These are phyloP conservation scores for Tripidium arundinaceum DNA, from an alignment of 202 grass and related monocot genomes.

Conservation along the genomic window DNA sequence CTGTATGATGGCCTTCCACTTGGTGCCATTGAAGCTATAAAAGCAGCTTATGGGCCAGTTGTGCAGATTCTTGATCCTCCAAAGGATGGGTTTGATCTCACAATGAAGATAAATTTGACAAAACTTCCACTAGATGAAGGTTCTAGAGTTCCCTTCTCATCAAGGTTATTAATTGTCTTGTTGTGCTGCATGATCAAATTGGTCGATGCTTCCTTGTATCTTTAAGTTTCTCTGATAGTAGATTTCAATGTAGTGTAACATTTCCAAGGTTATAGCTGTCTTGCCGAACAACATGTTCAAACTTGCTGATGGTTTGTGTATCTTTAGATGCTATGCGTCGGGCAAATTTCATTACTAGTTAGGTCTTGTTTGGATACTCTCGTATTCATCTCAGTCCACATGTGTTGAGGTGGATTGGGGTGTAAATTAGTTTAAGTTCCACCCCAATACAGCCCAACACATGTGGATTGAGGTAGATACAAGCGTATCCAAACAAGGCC, in stretches of 20 bases:
- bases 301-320: slow-evolving; percentile 6
- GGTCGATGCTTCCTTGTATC: slow-evolving; percentile 10
- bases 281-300: slow-evolving; percentile 37
- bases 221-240: slow-evolving; percentile 13
- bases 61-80: slow-evolving; percentile 97
- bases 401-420: no score
- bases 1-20: slow-evolving; percentile 81
- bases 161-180: slow-evolving; percentile 88
- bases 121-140: slow-evolving; percentile 96
- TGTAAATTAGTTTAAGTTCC: no score
- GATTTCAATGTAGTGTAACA: slow-evolving; percentile 9
- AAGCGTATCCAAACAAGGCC: no score
- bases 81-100: slow-evolving; percentile 95
- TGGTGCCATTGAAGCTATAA: slow-evolving; percentile 89
- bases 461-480: no score
- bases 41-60: slow-evolving; percentile 70
- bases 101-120: slow-evolving; percentile 94
- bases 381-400: no score
- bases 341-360: background rate
- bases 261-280: slow-evolving; percentile 67
- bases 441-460: no score
- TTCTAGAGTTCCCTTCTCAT: slow-evolving; percentile 90
- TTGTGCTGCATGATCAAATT: slow-evolving; percentile 47
- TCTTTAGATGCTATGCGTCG: slow-evolving; percentile 15
- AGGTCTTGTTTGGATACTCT: no score